A percentile compares a stretch with the other conserved stretches of the same genome.
Evolutionary conservation across 257 asterid species (phyloP).

Genomic region (Solanum lignicaule): DNA sequence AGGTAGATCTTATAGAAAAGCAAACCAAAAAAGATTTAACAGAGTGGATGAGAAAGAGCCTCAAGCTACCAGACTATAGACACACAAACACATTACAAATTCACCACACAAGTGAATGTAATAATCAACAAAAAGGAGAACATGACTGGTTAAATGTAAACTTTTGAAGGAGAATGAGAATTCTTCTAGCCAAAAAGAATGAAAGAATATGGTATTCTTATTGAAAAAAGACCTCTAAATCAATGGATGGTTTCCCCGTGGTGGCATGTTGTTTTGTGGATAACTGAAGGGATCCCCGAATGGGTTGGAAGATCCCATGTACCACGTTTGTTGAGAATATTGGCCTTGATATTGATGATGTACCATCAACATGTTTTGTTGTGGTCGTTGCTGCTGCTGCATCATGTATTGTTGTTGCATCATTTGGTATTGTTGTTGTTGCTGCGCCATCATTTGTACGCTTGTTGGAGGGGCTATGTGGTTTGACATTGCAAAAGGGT

Average conservation of each 20-base stretch:
- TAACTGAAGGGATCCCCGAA: slow-evolving; percentile 51
- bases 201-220: not conserved
- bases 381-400: slow-evolving; percentile 24
- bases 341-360: slow-evolving; percentile 9
- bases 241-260: slow-evolving; percentile 33
- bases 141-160: not conserved
- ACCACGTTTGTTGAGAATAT: slow-evolving; percentile 25
- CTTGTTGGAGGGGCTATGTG: slow-evolving; percentile 37
- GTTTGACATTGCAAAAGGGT: slow-evolving; percentile 58
- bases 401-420: slow-evolving; percentile 12
- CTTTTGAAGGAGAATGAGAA: not conserved
- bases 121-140: not conserved
- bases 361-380: not conserved
- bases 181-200: not conserved
- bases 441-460: slow-evolving; percentile 62
- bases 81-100: not conserved
- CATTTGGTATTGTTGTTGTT: not conserved
- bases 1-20: not conserved
- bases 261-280: slow-evolving; percentile 35
- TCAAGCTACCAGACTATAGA: not conserved
- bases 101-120: not conserved
- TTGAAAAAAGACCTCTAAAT: slow-evolving; percentile 18
- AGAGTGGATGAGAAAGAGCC: not conserved
- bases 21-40: not conserved
- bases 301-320: slow-evolving; percentile 40